These are phyloP conservation scores for Diaporthe sp. DNA, from an alignment of 2,329 filamentous ascomycete species.

Conservation along the genomic window DNA sequence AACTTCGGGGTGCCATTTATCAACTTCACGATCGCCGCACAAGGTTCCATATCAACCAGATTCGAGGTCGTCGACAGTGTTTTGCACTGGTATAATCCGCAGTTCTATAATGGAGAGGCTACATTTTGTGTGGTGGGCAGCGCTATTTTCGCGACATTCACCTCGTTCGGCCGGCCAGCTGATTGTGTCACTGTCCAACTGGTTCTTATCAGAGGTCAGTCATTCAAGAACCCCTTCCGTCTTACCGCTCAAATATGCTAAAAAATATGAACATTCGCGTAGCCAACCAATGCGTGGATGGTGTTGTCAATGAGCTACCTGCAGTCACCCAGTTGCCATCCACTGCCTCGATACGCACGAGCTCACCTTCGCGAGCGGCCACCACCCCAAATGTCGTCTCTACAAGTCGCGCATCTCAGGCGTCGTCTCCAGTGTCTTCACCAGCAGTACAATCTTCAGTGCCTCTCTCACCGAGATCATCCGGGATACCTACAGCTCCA, in stretches of 20 bases:
- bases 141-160: slow-evolving; percentile 1
- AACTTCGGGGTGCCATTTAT: not conserved
- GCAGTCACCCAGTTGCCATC: not conserved
- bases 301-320: not conserved
- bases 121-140: slow-evolving; percentile 9
- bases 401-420: not conserved
- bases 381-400: not conserved
- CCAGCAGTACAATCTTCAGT: not conserved
- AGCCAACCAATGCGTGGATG: not conserved
- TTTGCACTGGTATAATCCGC: slow-evolving; percentile 1
- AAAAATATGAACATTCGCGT: not conserved
- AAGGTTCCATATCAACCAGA: slow-evolving; percentile 8
- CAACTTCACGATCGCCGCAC: slow-evolving; percentile 14
- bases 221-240: not conserved
- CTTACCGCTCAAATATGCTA: not conserved
- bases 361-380: not conserved
- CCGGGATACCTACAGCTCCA: not conserved
- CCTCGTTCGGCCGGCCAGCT: not conserved
- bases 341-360: not conserved
- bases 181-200: not conserved
- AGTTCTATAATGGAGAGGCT: not conserved
- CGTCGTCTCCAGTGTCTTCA: not conserved
- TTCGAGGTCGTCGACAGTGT: not conserved
- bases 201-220: slow-evolving; percentile 2
- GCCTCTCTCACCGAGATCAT: not conserved